These are phyloP conservation scores for Mycena epipterygia DNA, from an alignment of 768 basidiomycete species.

Conservation along the genomic window DNA sequence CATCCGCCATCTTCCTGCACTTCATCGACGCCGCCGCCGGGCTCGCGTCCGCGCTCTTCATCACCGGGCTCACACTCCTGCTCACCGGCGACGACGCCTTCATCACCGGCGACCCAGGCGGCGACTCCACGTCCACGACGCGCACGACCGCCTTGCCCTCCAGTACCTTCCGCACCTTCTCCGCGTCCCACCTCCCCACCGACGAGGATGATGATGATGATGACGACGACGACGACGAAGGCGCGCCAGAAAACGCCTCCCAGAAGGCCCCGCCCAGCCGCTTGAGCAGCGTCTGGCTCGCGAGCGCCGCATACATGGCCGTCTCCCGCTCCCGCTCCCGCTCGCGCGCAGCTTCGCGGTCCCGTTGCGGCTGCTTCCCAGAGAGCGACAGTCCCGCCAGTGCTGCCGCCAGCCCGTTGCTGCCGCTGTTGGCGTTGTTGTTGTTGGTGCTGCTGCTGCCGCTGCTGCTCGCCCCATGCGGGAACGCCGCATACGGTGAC, in stretches of 20 bases:
- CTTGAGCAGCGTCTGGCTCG: slow-evolving; percentile 80
- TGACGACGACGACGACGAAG: slow-evolving; percentile 42
- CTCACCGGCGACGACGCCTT: slow-evolving; percentile 20
- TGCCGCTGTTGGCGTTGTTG: slow-evolving; percentile 45
- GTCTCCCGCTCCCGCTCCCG: slow-evolving; percentile 56
- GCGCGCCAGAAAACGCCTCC: slow-evolving; percentile 85
- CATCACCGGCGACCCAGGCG: background rate
- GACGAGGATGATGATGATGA: slow-evolving; percentile 19
- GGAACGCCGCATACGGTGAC: slow-evolving; percentile 33
- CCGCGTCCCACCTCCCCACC: slow-evolving; percentile 68
- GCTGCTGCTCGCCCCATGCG: slow-evolving; percentile 33
- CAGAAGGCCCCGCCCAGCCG: slow-evolving; percentile 86
- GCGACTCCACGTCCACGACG: slow-evolving; percentile 80
- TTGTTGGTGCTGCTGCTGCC: slow-evolving; percentile 53
- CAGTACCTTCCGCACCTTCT: slow-evolving; percentile 85
- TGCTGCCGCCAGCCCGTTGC: slow-evolving; percentile 20
- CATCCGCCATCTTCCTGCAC: slow-evolving; percentile 39
- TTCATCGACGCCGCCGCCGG: slow-evolving; percentile 29
- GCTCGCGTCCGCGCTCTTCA: background rate
- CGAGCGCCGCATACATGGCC: slow-evolving; percentile 79
- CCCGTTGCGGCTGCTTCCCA: slow-evolving; percentile 59
- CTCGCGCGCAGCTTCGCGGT: slow-evolving; percentile 25
- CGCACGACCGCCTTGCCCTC: slow-evolving; percentile 86
- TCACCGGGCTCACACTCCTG: background rate
- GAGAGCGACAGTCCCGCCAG: slow-evolving; percentile 49